Evolutionary conservation across 148 eudicot species (phyloP).

Genomic region (Dysphania ambrosioides): DNA sequence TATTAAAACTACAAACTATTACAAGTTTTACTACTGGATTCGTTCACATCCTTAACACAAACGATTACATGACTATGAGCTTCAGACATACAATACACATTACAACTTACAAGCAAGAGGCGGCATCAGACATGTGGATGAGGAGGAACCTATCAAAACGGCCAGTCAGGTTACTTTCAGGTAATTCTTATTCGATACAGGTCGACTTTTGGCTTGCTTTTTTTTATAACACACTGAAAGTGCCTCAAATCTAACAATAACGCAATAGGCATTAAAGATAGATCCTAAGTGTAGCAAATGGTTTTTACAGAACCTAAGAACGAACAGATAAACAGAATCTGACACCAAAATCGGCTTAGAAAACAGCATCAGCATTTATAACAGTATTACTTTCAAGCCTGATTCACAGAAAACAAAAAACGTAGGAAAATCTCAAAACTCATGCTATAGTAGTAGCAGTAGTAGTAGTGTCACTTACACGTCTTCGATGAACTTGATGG

Average conservation of each 20-base stretch:
- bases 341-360: neutral
- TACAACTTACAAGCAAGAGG: neutral
- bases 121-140: neutral
- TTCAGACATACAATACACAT: too few species aligned
- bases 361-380: neutral
- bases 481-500: constrained; percentile 49
- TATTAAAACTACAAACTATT: too few species aligned
- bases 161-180: neutral
- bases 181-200: neutral
- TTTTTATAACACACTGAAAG: neutral
- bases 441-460: neutral
- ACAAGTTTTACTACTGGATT: too few species aligned
- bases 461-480: constrained; percentile 34
- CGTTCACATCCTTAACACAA: too few species aligned
- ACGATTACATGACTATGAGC: too few species aligned
- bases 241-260: neutral
- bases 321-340: neutral
- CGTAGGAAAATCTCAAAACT: neutral
- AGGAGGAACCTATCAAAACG: neutral
- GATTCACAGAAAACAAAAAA: neutral
- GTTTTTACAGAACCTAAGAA: neutral
- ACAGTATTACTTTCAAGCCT: too few species aligned
- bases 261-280: neutral
- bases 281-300: neutral
- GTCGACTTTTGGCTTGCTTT: neutral